phyloP scores from a whole-genome alignment of 352 stramenopile genomes.

The Phytophthora vignae region DNA sequence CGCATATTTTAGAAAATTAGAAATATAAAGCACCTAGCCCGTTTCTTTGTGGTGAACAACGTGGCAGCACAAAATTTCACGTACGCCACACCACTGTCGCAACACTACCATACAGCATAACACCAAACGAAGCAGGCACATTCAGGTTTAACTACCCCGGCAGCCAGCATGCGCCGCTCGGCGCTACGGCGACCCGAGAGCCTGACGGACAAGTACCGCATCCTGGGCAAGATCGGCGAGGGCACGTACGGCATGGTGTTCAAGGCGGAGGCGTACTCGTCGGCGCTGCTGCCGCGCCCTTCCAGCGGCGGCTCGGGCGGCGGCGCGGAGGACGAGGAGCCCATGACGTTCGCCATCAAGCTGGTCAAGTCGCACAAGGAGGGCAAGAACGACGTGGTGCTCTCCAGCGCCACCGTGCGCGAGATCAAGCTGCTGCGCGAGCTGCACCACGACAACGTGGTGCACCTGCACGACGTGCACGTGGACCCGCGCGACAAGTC shows the following conservation, averaged over 20 bases:
- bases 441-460: constrained; percentile 89
- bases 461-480: constrained; percentile 88
- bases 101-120: too few relatives aligned
- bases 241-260: constrained; percentile 92
- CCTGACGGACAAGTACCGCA: constrained; percentile 86
- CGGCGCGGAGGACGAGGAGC: constrained; percentile 67
- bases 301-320: constrained; percentile 13
- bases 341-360: constrained; percentile 89
- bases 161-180: constrained; percentile 58
- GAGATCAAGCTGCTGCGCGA: constrained; percentile 92
- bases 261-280: constrained; percentile 80
- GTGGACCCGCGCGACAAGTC: constrained; percentile 87
- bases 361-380: constrained; percentile 92
- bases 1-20: not conserved
- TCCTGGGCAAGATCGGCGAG: constrained; percentile 89
- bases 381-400: constrained; percentile 90
- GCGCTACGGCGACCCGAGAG: constrained; percentile 71
- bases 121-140: too few relatives aligned
- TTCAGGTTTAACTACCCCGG: too few relatives aligned
- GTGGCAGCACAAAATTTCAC: not conserved
- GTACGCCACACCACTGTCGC: not conserved
- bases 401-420: constrained; percentile 88
- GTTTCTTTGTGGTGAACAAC: not conserved
- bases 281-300: constrained; percentile 49
- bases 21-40: not conserved